These are phyloP conservation scores for Candida bentonensis DNA, from an alignment of 805 yeast species.

Conservation along the genomic window DNA sequence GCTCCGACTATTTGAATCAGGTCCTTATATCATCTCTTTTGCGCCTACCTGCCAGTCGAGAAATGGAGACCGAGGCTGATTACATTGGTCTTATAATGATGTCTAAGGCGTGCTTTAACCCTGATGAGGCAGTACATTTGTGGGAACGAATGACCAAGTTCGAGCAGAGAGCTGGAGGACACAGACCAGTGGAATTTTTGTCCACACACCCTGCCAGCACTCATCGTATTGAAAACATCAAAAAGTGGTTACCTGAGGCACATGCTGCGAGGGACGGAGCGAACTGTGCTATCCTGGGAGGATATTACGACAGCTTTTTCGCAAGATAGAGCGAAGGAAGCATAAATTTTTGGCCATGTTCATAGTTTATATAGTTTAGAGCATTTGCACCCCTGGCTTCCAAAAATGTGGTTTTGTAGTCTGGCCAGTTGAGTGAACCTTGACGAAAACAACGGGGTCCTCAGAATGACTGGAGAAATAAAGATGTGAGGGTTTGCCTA, in stretches of 20 bases:
- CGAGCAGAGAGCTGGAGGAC: slow-evolving; percentile 25
- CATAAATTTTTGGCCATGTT: too few relatives aligned
- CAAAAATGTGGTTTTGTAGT: too few relatives aligned
- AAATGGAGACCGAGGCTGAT: slow-evolving; percentile 94
- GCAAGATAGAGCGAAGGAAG: too few relatives aligned
- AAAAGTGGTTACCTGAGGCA: slow-evolving; percentile 42
- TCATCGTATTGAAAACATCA: slow-evolving; percentile 57
- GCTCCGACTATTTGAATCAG: slow-evolving; percentile 38
- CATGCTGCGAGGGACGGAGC: neutral
- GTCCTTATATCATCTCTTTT: slow-evolving; percentile 41
- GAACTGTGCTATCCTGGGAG: neutral
- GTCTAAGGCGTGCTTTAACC: slow-evolving; percentile 80
- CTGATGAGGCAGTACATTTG: slow-evolving; percentile 54
- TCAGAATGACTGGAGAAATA: too few relatives aligned
- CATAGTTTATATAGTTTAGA: too few relatives aligned
- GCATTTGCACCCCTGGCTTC: too few relatives aligned
- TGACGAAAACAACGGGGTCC: too few relatives aligned
- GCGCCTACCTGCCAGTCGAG: slow-evolving; percentile 75
- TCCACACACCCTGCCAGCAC: slow-evolving; percentile 82
- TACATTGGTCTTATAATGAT: slow-evolving; percentile 83
- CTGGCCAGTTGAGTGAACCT: too few relatives aligned
- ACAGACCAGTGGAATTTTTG: slow-evolving; percentile 42
- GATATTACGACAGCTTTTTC: neutral
- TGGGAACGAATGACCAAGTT: slow-evolving; percentile 70
- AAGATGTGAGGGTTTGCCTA: too few relatives aligned